Evolutionary conservation across 2,329 filamentous ascomycete genomes (phyloP).

Genomic region (Hansfordia pulvinata): DNA sequence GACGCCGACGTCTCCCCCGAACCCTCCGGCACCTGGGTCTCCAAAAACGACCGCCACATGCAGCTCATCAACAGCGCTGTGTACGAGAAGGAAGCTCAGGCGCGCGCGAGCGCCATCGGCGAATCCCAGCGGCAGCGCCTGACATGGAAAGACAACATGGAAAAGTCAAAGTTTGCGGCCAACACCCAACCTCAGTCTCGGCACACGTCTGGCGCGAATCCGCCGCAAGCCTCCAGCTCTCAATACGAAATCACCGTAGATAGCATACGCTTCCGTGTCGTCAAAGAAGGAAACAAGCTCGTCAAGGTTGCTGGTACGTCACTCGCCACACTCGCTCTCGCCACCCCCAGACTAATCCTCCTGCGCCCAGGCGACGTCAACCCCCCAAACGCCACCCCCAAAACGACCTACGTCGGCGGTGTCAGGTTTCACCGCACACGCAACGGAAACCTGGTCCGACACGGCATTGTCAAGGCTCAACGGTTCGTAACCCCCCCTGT

Average conservation of each 20-base stretch:
- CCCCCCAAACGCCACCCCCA: slow-evolving; percentile 56
- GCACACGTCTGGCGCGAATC: slow-evolving; percentile 12
- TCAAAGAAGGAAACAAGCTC: slow-evolving; percentile 71
- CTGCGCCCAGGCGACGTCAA: slow-evolving; percentile 39
- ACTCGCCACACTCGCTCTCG: slow-evolving; percentile 3
- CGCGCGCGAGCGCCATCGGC: slow-evolving; percentile 57
- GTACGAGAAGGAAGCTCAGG: slow-evolving; percentile 60
- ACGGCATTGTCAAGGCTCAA: slow-evolving; percentile 61
- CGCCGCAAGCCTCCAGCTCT: slow-evolving; percentile 9
- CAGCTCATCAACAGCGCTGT: slow-evolving; percentile 73
- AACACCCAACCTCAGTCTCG: slow-evolving; percentile 5
- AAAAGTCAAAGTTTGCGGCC: slow-evolving; percentile 25
- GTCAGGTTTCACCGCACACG: slow-evolving; percentile 79
- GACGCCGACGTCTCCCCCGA: slow-evolving; percentile 21
- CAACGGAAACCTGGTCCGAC: slow-evolving; percentile 72
- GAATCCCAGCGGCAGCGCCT: slow-evolving; percentile 48
- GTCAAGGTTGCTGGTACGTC: slow-evolving; percentile 56
- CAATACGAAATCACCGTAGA: slow-evolving; percentile 54
- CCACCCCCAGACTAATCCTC: slow-evolving; percentile 12
- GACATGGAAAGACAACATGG: slow-evolving; percentile 35
- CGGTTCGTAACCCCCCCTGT: slow-evolving; percentile 41
- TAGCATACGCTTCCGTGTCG: slow-evolving; percentile 60
- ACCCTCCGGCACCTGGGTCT: slow-evolving; percentile 52
- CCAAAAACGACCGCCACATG: slow-evolving; percentile 61
- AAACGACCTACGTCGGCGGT: slow-evolving; percentile 57